Percentiles rank a stretch among this genome's conserved stretches.
phyloP scores from a whole-genome alignment of 352 stramenopile genomes.

The Pythium sp. region DNA sequence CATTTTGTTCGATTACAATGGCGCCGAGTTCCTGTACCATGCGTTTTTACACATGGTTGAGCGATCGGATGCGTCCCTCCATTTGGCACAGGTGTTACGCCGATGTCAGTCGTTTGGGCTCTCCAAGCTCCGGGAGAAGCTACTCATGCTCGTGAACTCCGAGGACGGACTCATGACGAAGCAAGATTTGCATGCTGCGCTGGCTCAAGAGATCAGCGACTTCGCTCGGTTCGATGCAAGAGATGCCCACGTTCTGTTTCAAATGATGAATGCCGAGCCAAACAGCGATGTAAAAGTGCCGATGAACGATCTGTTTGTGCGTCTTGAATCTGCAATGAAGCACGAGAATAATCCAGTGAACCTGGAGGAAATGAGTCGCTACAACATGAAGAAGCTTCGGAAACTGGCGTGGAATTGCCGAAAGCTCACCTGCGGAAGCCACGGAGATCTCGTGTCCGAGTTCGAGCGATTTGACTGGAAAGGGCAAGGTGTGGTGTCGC shows the following conservation, averaged over 20 bases:
- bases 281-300: slow-evolving; percentile 21
- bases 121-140: slow-evolving; percentile 32
- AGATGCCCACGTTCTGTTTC: slow-evolving; percentile 38
- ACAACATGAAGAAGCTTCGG: slow-evolving; percentile 42
- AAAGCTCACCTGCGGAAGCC: slow-evolving; percentile 36
- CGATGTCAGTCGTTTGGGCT: slow-evolving; percentile 43
- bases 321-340: slow-evolving; percentile 31
- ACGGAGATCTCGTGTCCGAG: slow-evolving; percentile 30
- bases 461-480: slow-evolving; percentile 76
- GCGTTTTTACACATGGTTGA: slow-evolving; percentile 38
- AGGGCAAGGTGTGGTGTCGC: slow-evolving; percentile 38
- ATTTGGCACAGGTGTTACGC: slow-evolving; percentile 23
- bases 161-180: slow-evolving; percentile 39
- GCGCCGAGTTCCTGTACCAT: slow-evolving; percentile 47
- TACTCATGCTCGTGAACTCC: slow-evolving; percentile 32
- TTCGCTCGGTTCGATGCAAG: slow-evolving; percentile 28
- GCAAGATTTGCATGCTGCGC: slow-evolving; percentile 36
- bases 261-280: slow-evolving; percentile 23
- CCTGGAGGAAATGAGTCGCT: slow-evolving; percentile 33
- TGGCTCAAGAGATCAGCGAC: slow-evolving; percentile 35
- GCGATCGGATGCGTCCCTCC: slow-evolving; percentile 23
- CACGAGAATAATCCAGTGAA: neutral
- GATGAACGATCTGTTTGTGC: slow-evolving; percentile 34
- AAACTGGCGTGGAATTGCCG: slow-evolving; percentile 49
- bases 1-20: slow-evolving; percentile 50